Conservation (phyloP, 2,329 filamentous ascomycete genomes). For the Fusarium siculi region DNA sequence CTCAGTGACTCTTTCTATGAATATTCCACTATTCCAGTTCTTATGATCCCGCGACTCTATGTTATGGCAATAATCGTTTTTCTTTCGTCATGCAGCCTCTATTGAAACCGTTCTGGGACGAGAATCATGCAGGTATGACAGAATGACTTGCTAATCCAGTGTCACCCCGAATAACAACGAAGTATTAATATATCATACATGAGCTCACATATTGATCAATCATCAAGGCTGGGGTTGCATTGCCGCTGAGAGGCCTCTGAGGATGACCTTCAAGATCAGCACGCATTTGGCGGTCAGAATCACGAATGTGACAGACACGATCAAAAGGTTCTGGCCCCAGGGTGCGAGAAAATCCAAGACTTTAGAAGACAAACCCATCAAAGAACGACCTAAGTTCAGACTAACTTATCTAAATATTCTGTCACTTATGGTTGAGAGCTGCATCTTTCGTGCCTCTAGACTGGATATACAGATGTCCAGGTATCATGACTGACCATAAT, state of each 20-base stretch:
- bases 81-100: neutral
- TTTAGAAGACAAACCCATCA: neutral
- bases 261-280: slow-evolving; percentile 22
- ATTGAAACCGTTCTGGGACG: neutral
- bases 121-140: neutral
- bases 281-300: slow-evolving; percentile 17
- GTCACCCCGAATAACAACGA: neutral
- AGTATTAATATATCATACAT: neutral
- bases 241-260: neutral
- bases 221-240: neutral
- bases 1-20: neutral
- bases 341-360: neutral
- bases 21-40: neutral
- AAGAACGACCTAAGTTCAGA: neutral
- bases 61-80: neutral
- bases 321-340: neutral
- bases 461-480: neutral
- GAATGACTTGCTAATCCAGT: neutral
- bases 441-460: neutral
- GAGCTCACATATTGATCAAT: neutral
- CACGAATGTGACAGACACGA: neutral
- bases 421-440: neutral
- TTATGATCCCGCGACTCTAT: neutral
- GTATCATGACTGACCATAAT: neutral
- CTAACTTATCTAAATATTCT: neutral